These are phyloP conservation scores for Pistacia integerrima DNA, from an alignment of 345 rosid genomes.

Conservation along the genomic window DNA sequence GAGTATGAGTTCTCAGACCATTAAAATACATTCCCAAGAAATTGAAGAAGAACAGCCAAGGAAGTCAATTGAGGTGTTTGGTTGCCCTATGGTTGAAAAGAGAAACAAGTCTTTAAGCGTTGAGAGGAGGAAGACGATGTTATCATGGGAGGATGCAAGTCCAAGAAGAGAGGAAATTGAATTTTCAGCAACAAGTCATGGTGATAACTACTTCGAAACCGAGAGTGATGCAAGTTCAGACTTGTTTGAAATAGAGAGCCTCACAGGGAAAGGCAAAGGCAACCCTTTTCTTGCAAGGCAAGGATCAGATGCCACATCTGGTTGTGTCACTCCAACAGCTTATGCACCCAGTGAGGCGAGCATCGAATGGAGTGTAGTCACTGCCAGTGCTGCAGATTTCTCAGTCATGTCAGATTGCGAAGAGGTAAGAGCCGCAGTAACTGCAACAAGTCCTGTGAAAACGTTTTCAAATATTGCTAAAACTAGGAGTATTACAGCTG, in stretches of 20 bases:
- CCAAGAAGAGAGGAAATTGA: constrained; percentile 38
- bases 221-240: constrained; percentile 82
- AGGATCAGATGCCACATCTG: constrained; percentile 55
- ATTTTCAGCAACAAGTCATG: constrained; percentile 18
- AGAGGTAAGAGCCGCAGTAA: constrained; percentile 36
- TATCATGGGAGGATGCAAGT: constrained; percentile 53
- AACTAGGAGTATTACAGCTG: constrained; percentile 26
- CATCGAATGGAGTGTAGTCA: constrained; percentile 88
- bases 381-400: constrained; percentile 77
- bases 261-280: constrained; percentile 61
- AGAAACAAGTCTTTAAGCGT: constrained; percentile 31
- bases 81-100: constrained; percentile 50
- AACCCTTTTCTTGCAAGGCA: constrained; percentile 59
- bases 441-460: constrained; percentile 31
- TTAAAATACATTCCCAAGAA: constrained; percentile 15
- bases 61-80: constrained; percentile 64
- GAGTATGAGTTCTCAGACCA: constrained; percentile 11
- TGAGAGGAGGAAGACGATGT: constrained; percentile 49
- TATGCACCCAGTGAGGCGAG: constrained; percentile 92
- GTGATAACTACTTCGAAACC: constrained; percentile 39
- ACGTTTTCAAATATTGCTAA: constrained; percentile 25
- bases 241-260: constrained; percentile 82
- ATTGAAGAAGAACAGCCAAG: constrained; percentile 34
- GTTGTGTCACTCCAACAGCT: constrained; percentile 47
- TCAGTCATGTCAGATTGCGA: constrained; percentile 68